These are phyloP conservation scores for Yueomyces sp. DNA, from an alignment of 1,139 yeast genomes.

Conservation along the genomic window DNA sequence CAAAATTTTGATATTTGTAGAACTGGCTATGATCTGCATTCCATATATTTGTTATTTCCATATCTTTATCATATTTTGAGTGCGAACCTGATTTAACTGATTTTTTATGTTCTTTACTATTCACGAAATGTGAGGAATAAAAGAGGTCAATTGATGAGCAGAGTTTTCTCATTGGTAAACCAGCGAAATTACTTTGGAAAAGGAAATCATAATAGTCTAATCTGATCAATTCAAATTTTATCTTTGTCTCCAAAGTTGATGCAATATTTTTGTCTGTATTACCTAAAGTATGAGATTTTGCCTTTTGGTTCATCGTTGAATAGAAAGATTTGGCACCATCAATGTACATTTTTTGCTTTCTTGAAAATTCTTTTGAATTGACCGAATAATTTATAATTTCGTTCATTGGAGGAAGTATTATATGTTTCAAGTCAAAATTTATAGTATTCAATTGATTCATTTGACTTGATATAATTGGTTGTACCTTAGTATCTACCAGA, in stretches of 20 bases:
- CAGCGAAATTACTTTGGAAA: constrained; percentile 2
- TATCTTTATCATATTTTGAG: not conserved
- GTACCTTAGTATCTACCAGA: not conserved
- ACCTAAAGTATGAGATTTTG: not conserved
- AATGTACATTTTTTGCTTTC: not conserved
- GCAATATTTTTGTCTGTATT: not conserved
- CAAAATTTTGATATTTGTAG: not conserved
- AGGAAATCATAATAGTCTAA: constrained; percentile 4
- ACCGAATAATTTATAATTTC: not conserved
- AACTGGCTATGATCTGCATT: no score
- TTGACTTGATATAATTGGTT: not conserved
- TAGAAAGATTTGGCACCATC: not conserved
- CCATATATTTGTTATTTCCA: not conserved
- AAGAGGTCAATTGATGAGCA: not conserved
- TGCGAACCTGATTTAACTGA: not conserved
- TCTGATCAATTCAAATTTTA: constrained; percentile 4
- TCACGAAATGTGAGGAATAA: not conserved
- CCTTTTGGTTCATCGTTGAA: not conserved
- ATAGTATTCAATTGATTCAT: not conserved
- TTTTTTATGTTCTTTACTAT: not conserved
- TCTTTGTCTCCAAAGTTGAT: not conserved
- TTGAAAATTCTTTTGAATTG: not conserved
- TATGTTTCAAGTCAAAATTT: no score
- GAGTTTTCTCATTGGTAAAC: constrained; percentile 1
- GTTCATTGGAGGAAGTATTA: not conserved